Base-by-base conservation (phyloP, 2,329 filamentous ascomycete genomes). In the Didymella exigua region DNA sequence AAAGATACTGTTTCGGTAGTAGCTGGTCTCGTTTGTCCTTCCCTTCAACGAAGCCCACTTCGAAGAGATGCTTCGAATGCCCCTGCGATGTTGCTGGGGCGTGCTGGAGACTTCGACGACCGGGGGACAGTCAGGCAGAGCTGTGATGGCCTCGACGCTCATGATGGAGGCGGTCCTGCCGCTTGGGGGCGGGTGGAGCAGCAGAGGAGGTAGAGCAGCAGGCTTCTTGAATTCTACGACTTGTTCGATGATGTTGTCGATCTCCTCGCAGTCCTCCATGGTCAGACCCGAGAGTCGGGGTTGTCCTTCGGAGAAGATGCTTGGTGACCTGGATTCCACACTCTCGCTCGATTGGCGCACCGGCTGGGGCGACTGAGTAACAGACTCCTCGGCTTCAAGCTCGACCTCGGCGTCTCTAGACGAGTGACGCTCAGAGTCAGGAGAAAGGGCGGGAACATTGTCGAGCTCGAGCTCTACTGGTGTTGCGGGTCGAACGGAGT, bases 171-270 rank as follows among this genome's bases (percentile, higher is more conserved):
- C 21, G 8, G 58, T 49, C 11, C 59, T 61, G 21, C 55, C 65
- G 13, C 52, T 60, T 1, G 68, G 70, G 14, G 69, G 59, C 3
- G 68, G 60, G 27, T 66, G 65, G 0, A 73, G 60, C 2, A 61
- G 40, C 19, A 68, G 65, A 2, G 67, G 58, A 11, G 46, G 30
- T 2, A 65, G 63, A 1, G 67, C 46, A 7, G 61, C 64, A 18
- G 58, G 54, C 34, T 60, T 61, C 41, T 65, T 54, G 18, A 71
- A 56, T 30, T 69, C 65, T 3, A 72, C 54, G 0, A 64, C 59
- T 16, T 59, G 63, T 21, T 71, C 68, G 37, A 58, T 60, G 49
- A 73, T 70, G 27, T 69, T 62, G 37, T 56, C 54, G 9, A 27
- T 42, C 26, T 56, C 52, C 7, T 54, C 52, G 18, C 33, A 19